Conservation (phyloP, 306 rosid genomes). For the Ormosia semicastrata region DNA sequence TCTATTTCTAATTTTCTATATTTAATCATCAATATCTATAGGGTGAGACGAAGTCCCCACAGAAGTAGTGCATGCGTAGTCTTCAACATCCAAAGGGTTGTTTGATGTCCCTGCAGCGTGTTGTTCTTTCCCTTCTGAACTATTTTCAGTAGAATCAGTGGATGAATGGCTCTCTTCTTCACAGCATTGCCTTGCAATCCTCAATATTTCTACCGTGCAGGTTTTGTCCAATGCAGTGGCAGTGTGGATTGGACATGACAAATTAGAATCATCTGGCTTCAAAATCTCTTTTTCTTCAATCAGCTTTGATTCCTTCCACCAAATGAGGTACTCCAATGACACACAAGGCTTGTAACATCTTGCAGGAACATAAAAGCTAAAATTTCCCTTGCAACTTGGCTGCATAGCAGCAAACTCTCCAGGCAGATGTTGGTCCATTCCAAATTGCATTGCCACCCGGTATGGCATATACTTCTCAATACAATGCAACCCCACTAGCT, state of each 20-base stretch:
- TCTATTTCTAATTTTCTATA: too few relatives aligned
- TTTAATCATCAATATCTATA: not conserved
- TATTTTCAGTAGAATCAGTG: not conserved
- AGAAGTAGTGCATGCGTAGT: not conserved
- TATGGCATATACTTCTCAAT: slow-evolving; percentile 37
- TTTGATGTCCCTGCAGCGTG: not conserved
- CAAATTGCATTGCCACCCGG: slow-evolving; percentile 49
- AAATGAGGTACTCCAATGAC: slow-evolving; percentile 14
- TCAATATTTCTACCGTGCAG: not conserved
- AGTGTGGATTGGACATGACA: not conserved
- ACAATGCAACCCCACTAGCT: slow-evolving; percentile 35
- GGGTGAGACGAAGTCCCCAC: slow-evolving; percentile 6
- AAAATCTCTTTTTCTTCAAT: not conserved
- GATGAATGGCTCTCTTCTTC: not conserved
- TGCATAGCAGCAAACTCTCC: not conserved
- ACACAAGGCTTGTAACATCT: slow-evolving; percentile 19
- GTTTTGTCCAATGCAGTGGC: not conserved
- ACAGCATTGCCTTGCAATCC: slow-evolving; percentile 2
- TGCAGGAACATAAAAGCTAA: slow-evolving; percentile 33
- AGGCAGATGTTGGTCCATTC: slow-evolving; percentile 45
- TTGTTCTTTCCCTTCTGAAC: slow-evolving; percentile 8
- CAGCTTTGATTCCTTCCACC: not conserved
- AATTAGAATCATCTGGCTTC: not conserved
- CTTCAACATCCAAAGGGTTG: slow-evolving; percentile 12
- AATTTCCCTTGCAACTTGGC: not conserved